A percentile compares a stretch with the other conserved stretches of the same genome.
These are phyloP conservation scores for Vitis cinerea DNA, from an alignment of 164 flowering plant genomes.

Conservation along the genomic window DNA sequence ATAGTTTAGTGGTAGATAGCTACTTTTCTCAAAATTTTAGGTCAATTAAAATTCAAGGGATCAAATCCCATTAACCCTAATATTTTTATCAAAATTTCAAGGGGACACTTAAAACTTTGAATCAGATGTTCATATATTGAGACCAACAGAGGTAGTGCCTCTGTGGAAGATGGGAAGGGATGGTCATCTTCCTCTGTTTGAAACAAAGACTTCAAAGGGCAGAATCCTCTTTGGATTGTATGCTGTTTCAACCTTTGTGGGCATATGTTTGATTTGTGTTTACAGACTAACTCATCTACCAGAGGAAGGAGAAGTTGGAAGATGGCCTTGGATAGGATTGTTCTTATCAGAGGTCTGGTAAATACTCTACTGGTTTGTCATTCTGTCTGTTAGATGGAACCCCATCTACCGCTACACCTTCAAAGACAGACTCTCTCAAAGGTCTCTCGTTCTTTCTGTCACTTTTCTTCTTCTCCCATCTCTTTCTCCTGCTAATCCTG, in stretches of 20 bases:
- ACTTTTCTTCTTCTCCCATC: no score
- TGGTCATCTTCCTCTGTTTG: slow-evolving; percentile 13
- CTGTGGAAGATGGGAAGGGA: not conserved
- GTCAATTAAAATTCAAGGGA: no score
- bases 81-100: no score
- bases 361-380: slow-evolving; percentile 36
- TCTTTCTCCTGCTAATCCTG: no score
- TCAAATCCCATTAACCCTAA: no score
- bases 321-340: slow-evolving; percentile 38
- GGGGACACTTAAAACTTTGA: no score
- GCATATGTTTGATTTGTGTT: slow-evolving; percentile 23
- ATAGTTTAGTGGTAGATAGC: no score
- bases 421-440: slow-evolving; percentile 30
- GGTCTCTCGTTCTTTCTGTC: slow-evolving; percentile 10
- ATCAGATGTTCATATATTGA: no score
- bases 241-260: slow-evolving; percentile 17
- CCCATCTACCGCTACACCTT: slow-evolving; percentile 29
- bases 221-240: slow-evolving; percentile 13
- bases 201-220: slow-evolving; percentile 23
- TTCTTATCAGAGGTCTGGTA: slow-evolving; percentile 43
- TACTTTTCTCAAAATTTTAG: no score
- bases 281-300: slow-evolving; percentile 31
- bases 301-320: not conserved
- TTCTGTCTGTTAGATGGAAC: slow-evolving; percentile 30
- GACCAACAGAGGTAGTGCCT: no score